Conservation (phyloP, 2,329 filamentous ascomycete species). For the Beauveria bassiana region DNA sequence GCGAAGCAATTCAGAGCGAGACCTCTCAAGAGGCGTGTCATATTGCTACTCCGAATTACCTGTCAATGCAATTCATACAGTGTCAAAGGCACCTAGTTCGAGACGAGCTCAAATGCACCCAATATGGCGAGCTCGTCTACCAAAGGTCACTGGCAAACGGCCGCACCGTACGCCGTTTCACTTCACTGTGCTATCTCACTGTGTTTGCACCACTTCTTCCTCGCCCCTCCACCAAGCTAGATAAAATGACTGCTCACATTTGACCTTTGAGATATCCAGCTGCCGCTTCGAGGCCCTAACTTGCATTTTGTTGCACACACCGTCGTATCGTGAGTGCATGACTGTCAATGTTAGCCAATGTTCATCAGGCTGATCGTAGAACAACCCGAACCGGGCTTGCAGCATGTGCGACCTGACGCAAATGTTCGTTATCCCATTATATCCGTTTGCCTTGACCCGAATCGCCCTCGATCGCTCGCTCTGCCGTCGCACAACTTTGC, state of each 20-base stretch:
- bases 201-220: conserved; percentile 2
- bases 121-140: background rate
- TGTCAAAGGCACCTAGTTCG: too few species aligned
- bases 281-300: background rate
- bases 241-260: background rate
- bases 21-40: too few species aligned
- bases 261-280: background rate
- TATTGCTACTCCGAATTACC: too few species aligned
- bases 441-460: background rate
- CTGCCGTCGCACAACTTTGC: background rate
- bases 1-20: too few species aligned
- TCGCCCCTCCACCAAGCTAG: background rate
- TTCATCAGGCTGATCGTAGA: background rate
- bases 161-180: background rate
- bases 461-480: background rate
- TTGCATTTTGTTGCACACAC: background rate
- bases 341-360: background rate
- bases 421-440: background rate
- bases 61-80: too few species aligned
- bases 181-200: background rate
- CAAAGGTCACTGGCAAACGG: background rate
- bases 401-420: background rate
- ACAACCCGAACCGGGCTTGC: background rate
- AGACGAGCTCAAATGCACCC: background rate
- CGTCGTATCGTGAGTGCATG: background rate